Evolutionary conservation across 2,329 filamentous ascomycete species (phyloP), one percentile per base, ranked within the genome.

Genomic region (Clarireedia homoeocarpa): DNA sequence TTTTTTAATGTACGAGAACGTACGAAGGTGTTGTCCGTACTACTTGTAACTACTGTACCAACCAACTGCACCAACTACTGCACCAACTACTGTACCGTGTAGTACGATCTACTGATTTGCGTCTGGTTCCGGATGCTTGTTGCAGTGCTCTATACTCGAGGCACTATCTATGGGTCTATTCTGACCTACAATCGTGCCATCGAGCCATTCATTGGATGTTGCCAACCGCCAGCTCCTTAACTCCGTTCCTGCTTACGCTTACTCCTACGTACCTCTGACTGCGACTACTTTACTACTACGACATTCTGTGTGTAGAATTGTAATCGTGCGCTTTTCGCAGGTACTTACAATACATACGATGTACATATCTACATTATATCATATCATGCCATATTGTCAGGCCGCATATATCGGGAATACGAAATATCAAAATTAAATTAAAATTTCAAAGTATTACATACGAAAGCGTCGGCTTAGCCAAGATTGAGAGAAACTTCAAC

Each of bases 391-490:
- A 9, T 30, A 7, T 30, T 34, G 30, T 12, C 30, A 34, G 30
- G 30, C 30, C 30, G 30, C 30, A 34, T 34, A 34, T 14, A 34
- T 34, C 30, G 30, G 30, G 30, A 14, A 12, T 34, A 34, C 30
- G 30, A 34, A 34, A 34, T 34, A 34, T 34, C 30, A 34, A 12
- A 9, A 5, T 27, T 34, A 34, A 14, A 34, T 42, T 20, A 20
- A 42, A n/a, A 6, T 42, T 42, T 20, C n/a, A n/a, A 54, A 40
- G 34, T 20, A 55, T 50, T 48, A 53, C 34, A 48, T 39, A 48
- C 44, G 23, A 23, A 14, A 23, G 6, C 6, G 17, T 46, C 17
- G 49, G 46, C 24, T 55, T 12, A 36, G 36, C 24, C 38, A 42
- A 51, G 9, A 39, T 40, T 24, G 12, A 26, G 6, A 9, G 30